phyloP scores from a whole-genome alignment of 2,329 filamentous ascomycete genomes.

The Diaporthe ilicicola region DNA sequence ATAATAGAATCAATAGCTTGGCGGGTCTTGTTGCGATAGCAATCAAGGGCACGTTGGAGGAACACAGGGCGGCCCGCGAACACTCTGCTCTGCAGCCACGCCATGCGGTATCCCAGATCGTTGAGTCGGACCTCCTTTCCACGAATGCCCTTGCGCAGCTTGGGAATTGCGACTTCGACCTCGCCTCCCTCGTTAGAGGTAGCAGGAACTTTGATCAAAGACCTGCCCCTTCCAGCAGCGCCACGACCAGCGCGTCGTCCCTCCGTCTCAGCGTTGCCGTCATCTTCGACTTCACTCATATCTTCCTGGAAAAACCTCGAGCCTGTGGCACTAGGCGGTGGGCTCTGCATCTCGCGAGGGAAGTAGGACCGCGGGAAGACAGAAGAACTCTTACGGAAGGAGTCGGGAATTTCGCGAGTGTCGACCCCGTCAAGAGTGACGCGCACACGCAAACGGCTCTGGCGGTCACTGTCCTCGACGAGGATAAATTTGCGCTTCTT shows the following conservation, averaged over 20 bases:
- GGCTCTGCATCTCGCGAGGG: constrained; percentile 90
- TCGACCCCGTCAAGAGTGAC: constrained; percentile 94
- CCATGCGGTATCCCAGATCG: constrained; percentile 93
- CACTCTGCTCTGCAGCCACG: constrained; percentile 92
- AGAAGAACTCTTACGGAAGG: constrained; percentile 87
- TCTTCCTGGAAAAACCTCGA: constrained; percentile 79
- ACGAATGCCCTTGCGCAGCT: constrained; percentile 73
- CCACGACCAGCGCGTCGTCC: constrained; percentile 52
- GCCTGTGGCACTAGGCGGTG: constrained; percentile 78
- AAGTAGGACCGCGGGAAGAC: constrained; percentile 94
- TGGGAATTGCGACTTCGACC: constrained; percentile 77
- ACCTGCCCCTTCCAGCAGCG: constrained; percentile 41
- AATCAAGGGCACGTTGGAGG: constrained; percentile 90
- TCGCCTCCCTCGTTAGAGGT: constrained; percentile 71
- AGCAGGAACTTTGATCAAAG: constrained; percentile 69
- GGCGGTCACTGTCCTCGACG: constrained; percentile 87
- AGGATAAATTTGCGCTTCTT: constrained; percentile 97
- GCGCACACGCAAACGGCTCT: constrained; percentile 83
- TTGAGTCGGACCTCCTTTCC: constrained; percentile 90
- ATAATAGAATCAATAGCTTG: constrained; percentile 81
- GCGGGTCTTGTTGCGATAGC: constrained; percentile 91
- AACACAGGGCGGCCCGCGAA: constrained; percentile 89
- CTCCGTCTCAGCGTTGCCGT: constrained; percentile 60
- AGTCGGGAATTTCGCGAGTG: constrained; percentile 95
- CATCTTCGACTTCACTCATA: constrained; percentile 63